Percentiles rank a stretch among this genome's conserved stretches.
Evolutionary conservation across 768 basidiomycete genomes (phyloP).

Genomic region (Suillus subluteus): DNA sequence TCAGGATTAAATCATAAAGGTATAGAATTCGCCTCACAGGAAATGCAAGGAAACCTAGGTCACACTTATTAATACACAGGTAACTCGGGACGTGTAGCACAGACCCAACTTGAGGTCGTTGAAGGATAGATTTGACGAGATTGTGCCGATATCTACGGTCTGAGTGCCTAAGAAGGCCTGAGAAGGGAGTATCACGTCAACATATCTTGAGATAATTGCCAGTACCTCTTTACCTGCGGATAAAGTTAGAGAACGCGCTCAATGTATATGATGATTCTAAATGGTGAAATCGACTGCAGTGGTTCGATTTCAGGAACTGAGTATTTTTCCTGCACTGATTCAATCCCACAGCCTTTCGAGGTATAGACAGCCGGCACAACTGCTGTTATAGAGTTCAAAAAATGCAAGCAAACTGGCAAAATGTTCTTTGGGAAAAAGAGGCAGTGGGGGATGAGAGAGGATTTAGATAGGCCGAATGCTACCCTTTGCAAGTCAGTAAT

Average conservation of each 20-base stretch:
- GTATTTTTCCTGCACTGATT: conserved; percentile 3
- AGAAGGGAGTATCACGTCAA: conserved; percentile 9
- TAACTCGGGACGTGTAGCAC: conserved; percentile 20
- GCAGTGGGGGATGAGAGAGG: conserved; percentile 22
- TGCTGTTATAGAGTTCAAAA: not conserved
- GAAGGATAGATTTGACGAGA: not conserved
- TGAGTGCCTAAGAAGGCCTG: conserved; percentile 12
- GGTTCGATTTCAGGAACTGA: not conserved
- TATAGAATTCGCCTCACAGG: conserved; percentile 19
- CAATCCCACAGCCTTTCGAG: not conserved
- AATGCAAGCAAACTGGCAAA: conserved; percentile 2
- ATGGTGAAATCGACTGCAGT: not conserved
- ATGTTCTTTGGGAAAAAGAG: conserved; percentile 1
- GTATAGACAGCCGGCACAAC: not conserved
- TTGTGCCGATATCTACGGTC: conserved; percentile 12
- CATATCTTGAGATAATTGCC: not conserved
- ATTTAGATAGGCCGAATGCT: conserved; percentile 17
- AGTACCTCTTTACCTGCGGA: not conserved
- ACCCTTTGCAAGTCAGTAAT: conserved; percentile 16
- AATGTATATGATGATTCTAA: not conserved
- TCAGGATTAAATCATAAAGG: conserved; percentile 7
- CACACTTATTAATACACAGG: conserved; percentile 15
- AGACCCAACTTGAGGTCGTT: conserved; percentile 9
- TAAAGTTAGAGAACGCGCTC: not conserved
- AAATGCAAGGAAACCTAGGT: conserved; percentile 11